These are phyloP conservation scores for Zychaea mexicana DNA, from an alignment of 371 early-diverging fungal genomes.

Conservation along the genomic window DNA sequence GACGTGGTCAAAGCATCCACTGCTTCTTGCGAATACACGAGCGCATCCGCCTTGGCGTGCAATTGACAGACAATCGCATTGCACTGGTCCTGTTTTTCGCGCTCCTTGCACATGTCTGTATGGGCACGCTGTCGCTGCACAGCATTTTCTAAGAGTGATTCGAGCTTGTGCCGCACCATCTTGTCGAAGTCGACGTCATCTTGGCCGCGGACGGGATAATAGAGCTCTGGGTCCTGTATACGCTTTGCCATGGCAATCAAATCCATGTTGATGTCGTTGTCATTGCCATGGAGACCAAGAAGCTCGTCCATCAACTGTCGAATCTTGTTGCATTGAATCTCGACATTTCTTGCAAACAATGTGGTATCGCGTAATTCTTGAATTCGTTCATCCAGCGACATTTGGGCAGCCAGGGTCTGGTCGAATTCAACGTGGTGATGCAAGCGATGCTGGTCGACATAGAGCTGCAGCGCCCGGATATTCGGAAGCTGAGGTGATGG, in stretches of 20 bases:
- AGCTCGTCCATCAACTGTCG: background rate
- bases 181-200: background rate
- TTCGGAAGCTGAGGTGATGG: background rate
- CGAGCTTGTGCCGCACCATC: background rate
- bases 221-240: background rate
- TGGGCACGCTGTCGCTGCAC: background rate
- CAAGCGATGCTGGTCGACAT: background rate
- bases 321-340: background rate
- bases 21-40: background rate
- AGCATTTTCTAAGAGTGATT: background rate
- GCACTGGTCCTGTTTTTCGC: background rate
- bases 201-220: background rate
- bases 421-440: background rate
- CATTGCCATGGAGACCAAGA: too few species aligned
- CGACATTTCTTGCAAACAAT: background rate
- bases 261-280: background rate
- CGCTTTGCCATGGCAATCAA: background rate
- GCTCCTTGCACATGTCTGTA: background rate
- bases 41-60: background rate
- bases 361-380: background rate
- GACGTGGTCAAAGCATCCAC: background rate
- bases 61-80: background rate
- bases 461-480: background rate
- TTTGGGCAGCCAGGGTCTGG: background rate
- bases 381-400: background rate